Evolutionary conservation across 2,329 filamentous ascomycete genomes (phyloP).

Genomic region (Keithomyces neogunnii): DNA sequence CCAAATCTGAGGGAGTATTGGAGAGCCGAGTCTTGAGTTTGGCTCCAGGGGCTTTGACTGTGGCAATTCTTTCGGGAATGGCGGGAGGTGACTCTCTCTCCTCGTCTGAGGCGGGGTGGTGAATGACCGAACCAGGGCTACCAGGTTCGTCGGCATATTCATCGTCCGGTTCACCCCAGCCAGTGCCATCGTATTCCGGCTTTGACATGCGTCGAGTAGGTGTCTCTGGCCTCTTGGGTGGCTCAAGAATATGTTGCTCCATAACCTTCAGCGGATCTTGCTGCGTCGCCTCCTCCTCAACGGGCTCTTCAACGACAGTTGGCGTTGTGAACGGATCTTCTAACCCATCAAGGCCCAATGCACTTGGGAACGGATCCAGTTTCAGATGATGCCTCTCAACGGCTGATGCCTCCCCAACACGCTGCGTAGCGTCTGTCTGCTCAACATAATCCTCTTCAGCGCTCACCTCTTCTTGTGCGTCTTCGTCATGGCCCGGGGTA

Average conservation of each 20-base stretch:
- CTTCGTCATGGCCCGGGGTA: slow-evolving; percentile 44
- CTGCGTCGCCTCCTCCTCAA: slow-evolving; percentile 9
- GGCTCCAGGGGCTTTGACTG: slow-evolving; percentile 80
- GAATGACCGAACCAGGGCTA: slow-evolving; percentile 86
- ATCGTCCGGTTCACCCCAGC: slow-evolving; percentile 47
- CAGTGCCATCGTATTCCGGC: slow-evolving; percentile 55
- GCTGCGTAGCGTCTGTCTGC: not conserved
- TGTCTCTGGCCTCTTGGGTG: slow-evolving; percentile 36
- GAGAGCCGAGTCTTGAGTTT: slow-evolving; percentile 85
- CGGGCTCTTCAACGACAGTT: not conserved
- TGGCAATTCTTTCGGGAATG: slow-evolving; percentile 76
- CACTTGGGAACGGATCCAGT: slow-evolving; percentile 20
- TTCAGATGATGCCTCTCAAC: slow-evolving; percentile 3
- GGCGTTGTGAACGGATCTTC: slow-evolving; percentile 1
- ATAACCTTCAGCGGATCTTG: slow-evolving; percentile 11
- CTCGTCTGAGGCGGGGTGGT: slow-evolving; percentile 53
- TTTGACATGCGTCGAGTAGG: slow-evolving; percentile 44
- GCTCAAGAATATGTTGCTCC: slow-evolving; percentile 27
- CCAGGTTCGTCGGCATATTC: slow-evolving; percentile 51
- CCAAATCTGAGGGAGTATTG: slow-evolving; percentile 74
- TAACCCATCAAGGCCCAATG: slow-evolving; percentile 19
- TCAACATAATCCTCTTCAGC: not conserved
- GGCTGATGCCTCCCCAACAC: not conserved
- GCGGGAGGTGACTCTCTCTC: slow-evolving; percentile 49
- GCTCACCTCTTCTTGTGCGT: slow-evolving; percentile 23